Base-by-base conservation (phyloP, 2,329 filamentous ascomycete genomes). In the Aschersonia sp. region DNA sequence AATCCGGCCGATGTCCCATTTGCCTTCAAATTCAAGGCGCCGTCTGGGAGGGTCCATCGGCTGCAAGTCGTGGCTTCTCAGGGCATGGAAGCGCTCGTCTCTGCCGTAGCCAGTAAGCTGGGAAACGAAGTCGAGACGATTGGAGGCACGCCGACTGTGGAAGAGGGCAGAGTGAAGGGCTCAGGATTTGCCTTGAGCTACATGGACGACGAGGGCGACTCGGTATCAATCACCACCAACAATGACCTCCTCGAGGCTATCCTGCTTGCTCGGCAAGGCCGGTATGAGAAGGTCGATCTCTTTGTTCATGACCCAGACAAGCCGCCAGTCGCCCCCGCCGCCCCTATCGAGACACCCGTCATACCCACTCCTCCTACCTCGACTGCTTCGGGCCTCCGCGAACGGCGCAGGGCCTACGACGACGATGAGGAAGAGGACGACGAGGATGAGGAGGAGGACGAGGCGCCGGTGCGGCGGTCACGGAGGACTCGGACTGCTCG, bases 11-110 rank as follows among this genome's bases (percentile, higher is more conserved):
- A 94, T 54, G 66, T 78, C 9, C 87, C 90, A 0, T 98, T 97
- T 67, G 80, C 90, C 3, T 98, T 98, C 80, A 98, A 98, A 66
- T 98, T 98, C 77, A 97, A 97, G 72, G 88, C 92, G 2, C 92
- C 92, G 1, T 89, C 87, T 56, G 92, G 90, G 43, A 86, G 92
- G 46, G 89, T 97, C 14, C 92, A 98, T 66, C 81, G 92, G 47
- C 70, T 98, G 46, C 92, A 97, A 59, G 82, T 96, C 31, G 72
- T 81, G 47, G 83, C 88, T 9, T 79, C 84, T 29, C 79, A 87
- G 48, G 92, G 92, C 42, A 79, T 98, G 52, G 78, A 77, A 22
- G 79, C 87, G 42, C 81, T 98, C 50, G 80, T 97, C 31, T 65
- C 73, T 30, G 81, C 78, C 50, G 87, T 98, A 5, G 79, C 81